Base-by-base conservation (phyloP, 768 basidiomycete genomes). In the Postia placenta region DNA sequence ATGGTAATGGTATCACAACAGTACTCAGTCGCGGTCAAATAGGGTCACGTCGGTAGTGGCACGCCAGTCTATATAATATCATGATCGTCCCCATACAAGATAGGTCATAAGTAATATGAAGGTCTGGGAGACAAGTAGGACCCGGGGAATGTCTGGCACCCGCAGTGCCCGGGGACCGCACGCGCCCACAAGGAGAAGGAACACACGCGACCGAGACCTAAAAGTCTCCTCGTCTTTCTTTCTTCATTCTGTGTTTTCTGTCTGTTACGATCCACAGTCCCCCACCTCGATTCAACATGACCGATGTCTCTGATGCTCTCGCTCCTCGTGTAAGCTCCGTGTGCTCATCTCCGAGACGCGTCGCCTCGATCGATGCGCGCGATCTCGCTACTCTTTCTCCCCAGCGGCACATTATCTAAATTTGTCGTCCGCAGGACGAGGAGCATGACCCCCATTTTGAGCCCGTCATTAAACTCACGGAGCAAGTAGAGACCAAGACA, bases 401-500 rank as follows among this genome's bases (percentile, higher is more conserved):
- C 15, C 17, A 25, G 11, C 36, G 22, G 44, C 19, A 37, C 37
- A 24, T 28, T 50, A 44, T 51, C 54, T 62, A 49, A 57, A 41
- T 22, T 45, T 37, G 11, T 11, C 25, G 45, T 38, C 20, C 17
- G 60, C 62, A 73, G 60, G 77, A 81, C 52, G 92, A 95, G 67
- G 90, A 93, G 69, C 61, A 75, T 71, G 92, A 95, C 69, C 79
- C 80, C 58, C 88, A 93, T 59, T 98, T 92, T 69, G 94, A 96
- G 71, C 96, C 96, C 44, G 90, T 98, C 52, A 86, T 96, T 74
- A 90, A 82, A 70, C 88, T 98, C 69, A 95, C 92, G 6, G 88
- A 99, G 69, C 84, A 91, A 65, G 89, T 99, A 54, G 90, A 93
- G 66, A 86, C 84, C 49, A 94, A 94, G 81, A 98, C 95, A 5